Percentiles rank a stretch among this genome's conserved stretches.
Evolutionary conservation across 225 moss, liverwort and hornwort genomes (phyloP).

Genomic region (Ulota crispa): DNA sequence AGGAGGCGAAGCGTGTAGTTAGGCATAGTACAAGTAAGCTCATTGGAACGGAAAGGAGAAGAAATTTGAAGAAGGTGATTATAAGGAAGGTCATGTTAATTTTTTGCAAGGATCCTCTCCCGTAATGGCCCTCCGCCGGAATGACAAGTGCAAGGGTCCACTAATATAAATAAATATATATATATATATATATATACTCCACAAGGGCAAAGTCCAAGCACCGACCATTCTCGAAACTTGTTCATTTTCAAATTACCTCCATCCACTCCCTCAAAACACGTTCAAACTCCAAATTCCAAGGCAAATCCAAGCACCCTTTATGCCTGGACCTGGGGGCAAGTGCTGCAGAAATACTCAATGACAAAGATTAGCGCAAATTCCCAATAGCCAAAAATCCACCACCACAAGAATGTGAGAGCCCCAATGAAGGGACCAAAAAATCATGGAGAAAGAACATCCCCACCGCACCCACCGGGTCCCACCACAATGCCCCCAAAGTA

Average conservation of each 20-base stretch:
- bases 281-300: neutral
- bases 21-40: no score
- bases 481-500: neutral
- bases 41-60: no score
- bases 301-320: neutral
- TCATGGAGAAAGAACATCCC: neutral
- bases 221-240: neutral
- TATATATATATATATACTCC: no score
- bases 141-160: no score
- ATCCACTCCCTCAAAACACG: neutral
- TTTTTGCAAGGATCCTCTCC: no score
- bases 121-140: no score
- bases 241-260: neutral
- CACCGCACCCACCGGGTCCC: no score
- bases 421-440: slow-evolving; percentile 22
- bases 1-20: no score
- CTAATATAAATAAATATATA: no score
- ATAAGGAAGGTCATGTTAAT: no score
- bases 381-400: neutral
- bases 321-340: neutral
- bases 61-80: no score
- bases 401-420: slow-evolving; percentile 28
- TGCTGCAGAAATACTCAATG: neutral
- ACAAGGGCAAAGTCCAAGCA: neutral
- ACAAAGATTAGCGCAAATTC: neutral